Conservation (phyloP, 108 stramenopile genomes). For the Nitzschia sp. region DNA sequence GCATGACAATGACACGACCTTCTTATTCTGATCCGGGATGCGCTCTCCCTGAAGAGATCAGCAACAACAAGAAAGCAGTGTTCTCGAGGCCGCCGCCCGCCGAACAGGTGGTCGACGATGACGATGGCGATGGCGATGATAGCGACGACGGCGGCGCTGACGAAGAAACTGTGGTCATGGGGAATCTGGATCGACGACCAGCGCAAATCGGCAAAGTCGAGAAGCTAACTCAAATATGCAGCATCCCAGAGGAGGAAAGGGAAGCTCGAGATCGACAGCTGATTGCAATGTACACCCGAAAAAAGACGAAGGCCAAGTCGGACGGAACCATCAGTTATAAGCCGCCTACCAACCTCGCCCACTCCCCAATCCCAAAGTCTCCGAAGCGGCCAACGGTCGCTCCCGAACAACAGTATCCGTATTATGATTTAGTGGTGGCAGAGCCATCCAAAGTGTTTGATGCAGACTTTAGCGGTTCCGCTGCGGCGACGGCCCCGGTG, state of each 20-base stretch:
- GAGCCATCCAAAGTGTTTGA: background rate
- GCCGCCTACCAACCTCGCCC: background rate
- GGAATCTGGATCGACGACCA: background rate
- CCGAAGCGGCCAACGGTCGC: background rate
- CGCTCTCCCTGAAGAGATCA: too few relatives aligned
- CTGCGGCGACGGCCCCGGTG: background rate
- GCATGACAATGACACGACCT: too few relatives aligned
- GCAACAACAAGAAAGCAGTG: too few relatives aligned
- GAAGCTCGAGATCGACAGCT: slow-evolving; percentile 3
- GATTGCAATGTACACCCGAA: background rate
- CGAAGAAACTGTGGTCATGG: slow-evolving; percentile 10
- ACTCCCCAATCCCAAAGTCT: background rate
- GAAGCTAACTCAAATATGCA: background rate
- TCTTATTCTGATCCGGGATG: too few relatives aligned
- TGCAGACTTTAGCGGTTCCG: background rate
- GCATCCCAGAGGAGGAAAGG: background rate
- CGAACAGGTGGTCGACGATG: too few relatives aligned
- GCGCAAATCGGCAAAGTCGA: background rate
- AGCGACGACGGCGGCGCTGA: too few relatives aligned
- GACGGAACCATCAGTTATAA: background rate
- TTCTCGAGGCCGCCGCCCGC: too few relatives aligned
- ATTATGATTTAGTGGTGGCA: slow-evolving; percentile 8
- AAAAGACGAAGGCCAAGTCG: background rate
- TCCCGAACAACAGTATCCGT: background rate
- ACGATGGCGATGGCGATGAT: too few relatives aligned